Evolutionary conservation across 1,284 basidiomycete genomes (phyloP), one percentile per base, ranked within the genome.

Genomic region (Puccinia triticina): DNA sequence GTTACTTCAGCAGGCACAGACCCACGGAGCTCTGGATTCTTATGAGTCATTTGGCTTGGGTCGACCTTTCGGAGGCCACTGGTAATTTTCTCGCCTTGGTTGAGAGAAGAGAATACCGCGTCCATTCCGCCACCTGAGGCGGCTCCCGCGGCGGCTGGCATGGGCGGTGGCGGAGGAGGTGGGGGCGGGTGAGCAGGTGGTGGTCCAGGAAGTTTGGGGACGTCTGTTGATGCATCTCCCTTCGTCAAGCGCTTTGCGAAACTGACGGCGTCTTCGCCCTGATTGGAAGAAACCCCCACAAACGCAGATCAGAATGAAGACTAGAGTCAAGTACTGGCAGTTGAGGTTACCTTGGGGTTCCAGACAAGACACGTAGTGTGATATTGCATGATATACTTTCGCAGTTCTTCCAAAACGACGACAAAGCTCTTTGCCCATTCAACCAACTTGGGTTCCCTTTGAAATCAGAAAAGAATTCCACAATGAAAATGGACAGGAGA

Each of bases 31-130:
- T 91, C 90, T 0, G 97, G 96, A 86, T 99, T 99, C 90, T 99
- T 98, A 89, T 99, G 97, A 10, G 95, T 98, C 95, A 96, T 96
- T 87, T 98, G 92, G 85, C 93, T 96, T 88, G 92, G 91, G 87
- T 97, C 94, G 26, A 99, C 97, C 87, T 97, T 98, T 85, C 93
- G 92, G 84, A 99, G 88, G 10, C 93, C 92, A 85, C 93, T 94
- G 11, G 96, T 98, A 80, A 99, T 92, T 21, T 92, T 92, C 83
- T 92, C 93, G 18, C 97, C 96, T 82, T 93, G 91, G 87, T 98
- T 98, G 77, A 99, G 89, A 83, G 95, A 91, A 0, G 94, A 93
- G 83, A 99, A 96, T n/a, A 99, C 93, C 7, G 94, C 94, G 18
- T 91, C 91, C 82, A 92, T 91, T 29, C 94, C 93, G 18, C 87